These are phyloP conservation scores for Emergomyces orientalis DNA, from an alignment of 2,329 filamentous ascomycete species.

Conservation along the genomic window DNA sequence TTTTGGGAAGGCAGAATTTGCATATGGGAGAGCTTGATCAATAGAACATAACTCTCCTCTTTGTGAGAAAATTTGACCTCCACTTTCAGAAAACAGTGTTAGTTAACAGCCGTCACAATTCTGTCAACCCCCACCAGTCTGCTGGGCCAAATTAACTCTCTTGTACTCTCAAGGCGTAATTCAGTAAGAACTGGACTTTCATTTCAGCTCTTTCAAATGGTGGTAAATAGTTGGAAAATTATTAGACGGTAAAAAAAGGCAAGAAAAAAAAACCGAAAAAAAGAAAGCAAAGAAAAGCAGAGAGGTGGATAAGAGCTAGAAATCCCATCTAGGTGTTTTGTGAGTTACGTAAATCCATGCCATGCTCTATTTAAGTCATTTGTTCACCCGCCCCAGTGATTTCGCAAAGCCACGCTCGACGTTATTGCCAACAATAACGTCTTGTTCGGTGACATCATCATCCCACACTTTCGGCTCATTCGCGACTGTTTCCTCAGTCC, in stretches of 20 bases:
- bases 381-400: too few species aligned
- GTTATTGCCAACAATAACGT: not conserved
- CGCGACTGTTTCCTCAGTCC: conserved; percentile 22
- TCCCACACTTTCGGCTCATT: conserved; percentile 3
- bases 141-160: not conserved
- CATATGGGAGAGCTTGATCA: too few species aligned
- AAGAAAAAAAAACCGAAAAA: not conserved
- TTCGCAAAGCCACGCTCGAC: not conserved
- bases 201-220: not conserved
- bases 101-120: too few species aligned
- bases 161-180: not conserved
- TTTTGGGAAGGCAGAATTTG: too few species aligned
- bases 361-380: too few species aligned
- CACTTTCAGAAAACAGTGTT: too few species aligned
- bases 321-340: not conserved
- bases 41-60: too few species aligned
- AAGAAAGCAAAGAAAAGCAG: not conserved
- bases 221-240: not conserved
- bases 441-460: not conserved
- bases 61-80: too few species aligned
- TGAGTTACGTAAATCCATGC: not conserved
- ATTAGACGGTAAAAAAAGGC: not conserved
- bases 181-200: not conserved
- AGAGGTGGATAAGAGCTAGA: too few species aligned
- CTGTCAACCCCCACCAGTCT: not conserved